A percentile compares a stretch with the other conserved stretches of the same genome.
These are phyloP conservation scores for Astragalus membranaceus DNA, from an alignment of 306 rosid species.

Conservation along the genomic window DNA sequence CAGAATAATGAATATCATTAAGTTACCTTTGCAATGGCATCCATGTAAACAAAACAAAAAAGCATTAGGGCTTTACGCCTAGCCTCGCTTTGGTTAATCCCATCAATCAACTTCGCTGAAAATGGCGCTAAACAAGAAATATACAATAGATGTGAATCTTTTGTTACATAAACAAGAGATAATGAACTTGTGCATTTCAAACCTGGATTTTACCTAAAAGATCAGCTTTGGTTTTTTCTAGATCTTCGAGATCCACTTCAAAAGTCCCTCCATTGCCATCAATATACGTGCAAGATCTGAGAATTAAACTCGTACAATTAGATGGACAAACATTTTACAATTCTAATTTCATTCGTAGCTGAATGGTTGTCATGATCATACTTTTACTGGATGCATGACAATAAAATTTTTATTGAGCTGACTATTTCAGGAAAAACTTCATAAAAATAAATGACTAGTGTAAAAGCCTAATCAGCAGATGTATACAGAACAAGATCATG, in stretches of 20 bases:
- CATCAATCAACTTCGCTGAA: constrained; percentile 67
- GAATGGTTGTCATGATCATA: not conserved
- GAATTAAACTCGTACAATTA: constrained; percentile 13
- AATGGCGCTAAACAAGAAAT: constrained; percentile 51
- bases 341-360: not conserved
- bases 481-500: not conserved
- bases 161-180: constrained; percentile 2
- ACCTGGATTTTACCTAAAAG: constrained; percentile 43
- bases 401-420: not conserved
- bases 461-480: not conserved
- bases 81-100: constrained; percentile 69
- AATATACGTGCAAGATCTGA: constrained; percentile 63
- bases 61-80: constrained; percentile 80
- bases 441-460: not conserved
- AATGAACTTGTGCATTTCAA: constrained; percentile 2
- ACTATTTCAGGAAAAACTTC: not conserved
- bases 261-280: constrained; percentile 52
- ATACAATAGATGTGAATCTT: constrained; percentile 13
- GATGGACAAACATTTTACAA: constrained; percentile 5
- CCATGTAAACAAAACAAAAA: constrained; percentile 55
- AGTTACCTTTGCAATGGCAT: constrained; percentile 59
- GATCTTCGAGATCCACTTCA: constrained; percentile 59
- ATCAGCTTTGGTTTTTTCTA: constrained; percentile 58
- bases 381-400: not conserved
- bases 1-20: not conserved